Conservation (phyloP, 2,329 filamentous ascomycete genomes). For the Arthrobotrys sphaeroides region DNA sequence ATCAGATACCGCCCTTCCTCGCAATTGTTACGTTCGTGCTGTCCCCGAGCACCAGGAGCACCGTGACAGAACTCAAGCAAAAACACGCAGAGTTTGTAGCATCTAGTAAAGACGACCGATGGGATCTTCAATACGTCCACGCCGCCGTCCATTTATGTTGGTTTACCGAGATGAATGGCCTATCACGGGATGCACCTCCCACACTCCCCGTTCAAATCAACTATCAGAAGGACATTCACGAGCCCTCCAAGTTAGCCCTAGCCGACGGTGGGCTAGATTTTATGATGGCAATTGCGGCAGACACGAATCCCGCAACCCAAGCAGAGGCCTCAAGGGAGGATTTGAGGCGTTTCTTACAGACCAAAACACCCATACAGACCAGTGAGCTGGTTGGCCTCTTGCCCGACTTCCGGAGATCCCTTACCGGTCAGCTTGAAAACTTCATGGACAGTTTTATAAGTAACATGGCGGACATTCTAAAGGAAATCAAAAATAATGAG, state of each 20-base stretch:
- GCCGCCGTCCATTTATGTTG: conserved; percentile 84
- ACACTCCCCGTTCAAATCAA: conserved; percentile 67
- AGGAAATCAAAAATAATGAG: conserved; percentile 58
- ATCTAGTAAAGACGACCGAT: conserved; percentile 73
- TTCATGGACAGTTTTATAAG: conserved; percentile 94
- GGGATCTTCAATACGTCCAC: conserved; percentile 78
- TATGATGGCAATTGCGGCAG: conserved; percentile 82
- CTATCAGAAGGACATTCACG: conserved; percentile 50
- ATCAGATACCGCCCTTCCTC: conserved; percentile 82
- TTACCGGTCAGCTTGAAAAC: conserved; percentile 83
- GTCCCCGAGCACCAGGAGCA: conserved; percentile 75
- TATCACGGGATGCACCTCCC: conserved; percentile 78
- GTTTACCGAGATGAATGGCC: conserved; percentile 91
- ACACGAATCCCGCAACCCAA: conserved; percentile 83
- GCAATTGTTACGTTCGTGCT: conserved; percentile 81
- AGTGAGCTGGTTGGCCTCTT: conserved; percentile 76
- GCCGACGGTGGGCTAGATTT: conserved; percentile 94
- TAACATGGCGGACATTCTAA: conserved; percentile 90
- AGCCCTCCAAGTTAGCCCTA: conserved; percentile 66
- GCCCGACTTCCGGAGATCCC: conserved; percentile 73
- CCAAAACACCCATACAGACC: conserved; percentile 76
- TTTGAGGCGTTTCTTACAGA: conserved; percentile 81
- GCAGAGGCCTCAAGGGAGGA: conserved; percentile 85
- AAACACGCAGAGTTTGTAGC: conserved; percentile 75
- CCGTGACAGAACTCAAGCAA: conserved; percentile 74